Conservation (phyloP, 2,329 filamentous ascomycete genomes). For the Chaetomiaceae sp. region DNA sequence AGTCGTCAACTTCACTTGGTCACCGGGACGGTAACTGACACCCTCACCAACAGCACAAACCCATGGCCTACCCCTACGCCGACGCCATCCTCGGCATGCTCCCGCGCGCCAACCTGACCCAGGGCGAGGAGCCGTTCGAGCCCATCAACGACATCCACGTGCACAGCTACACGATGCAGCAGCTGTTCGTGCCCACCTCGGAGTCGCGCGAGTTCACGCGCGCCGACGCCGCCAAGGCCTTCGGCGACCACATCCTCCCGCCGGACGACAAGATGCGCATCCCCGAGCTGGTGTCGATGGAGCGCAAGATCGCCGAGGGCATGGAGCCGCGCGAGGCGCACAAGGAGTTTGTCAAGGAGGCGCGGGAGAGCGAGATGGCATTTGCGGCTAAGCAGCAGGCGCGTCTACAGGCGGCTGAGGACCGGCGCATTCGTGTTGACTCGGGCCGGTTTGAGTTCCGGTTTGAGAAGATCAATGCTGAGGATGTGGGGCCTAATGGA, state of each 20-base stretch:
- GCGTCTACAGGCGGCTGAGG: slow-evolving; percentile 36
- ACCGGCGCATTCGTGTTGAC: slow-evolving; percentile 41
- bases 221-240: slow-evolving; percentile 61
- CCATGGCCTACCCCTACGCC: slow-evolving; percentile 70
- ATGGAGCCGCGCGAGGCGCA: slow-evolving; percentile 35
- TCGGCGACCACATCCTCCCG: slow-evolving; percentile 56
- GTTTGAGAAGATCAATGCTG: slow-evolving; percentile 56
- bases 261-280: slow-evolving; percentile 60
- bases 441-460: slow-evolving; percentile 58
- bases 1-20: too few species aligned
- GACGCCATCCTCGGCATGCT: slow-evolving; percentile 76
- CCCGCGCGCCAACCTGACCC: slow-evolving; percentile 58
- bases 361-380: slow-evolving; percentile 41
- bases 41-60: slow-evolving; percentile 58
- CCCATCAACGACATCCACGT: slow-evolving; percentile 61
- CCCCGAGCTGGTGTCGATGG: slow-evolving; percentile 55
- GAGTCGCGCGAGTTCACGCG: slow-evolving; percentile 62
- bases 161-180: slow-evolving; percentile 58
- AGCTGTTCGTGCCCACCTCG: slow-evolving; percentile 60
- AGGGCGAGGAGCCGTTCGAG: slow-evolving; percentile 51
- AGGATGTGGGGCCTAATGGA: slow-evolving; percentile 52
- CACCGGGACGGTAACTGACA: neutral
- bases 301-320: slow-evolving; percentile 43
- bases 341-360: slow-evolving; percentile 37
- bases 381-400: slow-evolving; percentile 34